Conservation (phyloP, 1,284 basidiomycete species). For the Thecaphora frezii region DNA sequence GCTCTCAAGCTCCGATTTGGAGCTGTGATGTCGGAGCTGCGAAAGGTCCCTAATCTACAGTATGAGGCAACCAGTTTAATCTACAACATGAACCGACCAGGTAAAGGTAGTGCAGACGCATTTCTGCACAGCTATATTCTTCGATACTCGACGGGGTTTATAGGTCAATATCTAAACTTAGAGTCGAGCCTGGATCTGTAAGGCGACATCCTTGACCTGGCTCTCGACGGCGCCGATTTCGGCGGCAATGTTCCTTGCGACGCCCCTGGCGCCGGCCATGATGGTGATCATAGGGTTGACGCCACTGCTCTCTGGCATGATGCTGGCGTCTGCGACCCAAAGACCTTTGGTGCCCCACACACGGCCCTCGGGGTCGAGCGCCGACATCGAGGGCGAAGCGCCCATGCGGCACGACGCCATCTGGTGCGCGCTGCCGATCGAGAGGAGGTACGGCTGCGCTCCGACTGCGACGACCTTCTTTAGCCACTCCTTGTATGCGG, state of each 20-base stretch:
- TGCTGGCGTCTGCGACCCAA: slow-evolving; percentile 62
- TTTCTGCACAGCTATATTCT: too few species aligned
- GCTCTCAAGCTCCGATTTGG: too few species aligned
- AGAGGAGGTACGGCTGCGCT: slow-evolving; percentile 25
- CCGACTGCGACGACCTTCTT: slow-evolving; percentile 46
- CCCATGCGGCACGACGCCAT: slow-evolving; percentile 62
- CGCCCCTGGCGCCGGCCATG: slow-evolving; percentile 50
- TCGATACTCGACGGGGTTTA: too few species aligned
- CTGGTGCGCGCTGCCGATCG: slow-evolving; percentile 54
- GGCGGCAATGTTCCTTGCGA: slow-evolving; percentile 52
- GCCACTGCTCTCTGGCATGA: slow-evolving; percentile 61
- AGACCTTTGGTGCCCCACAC: slow-evolving; percentile 61
- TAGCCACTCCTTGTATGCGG: slow-evolving; percentile 51
- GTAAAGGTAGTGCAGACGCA: too few species aligned
- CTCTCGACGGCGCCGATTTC: slow-evolving; percentile 45
- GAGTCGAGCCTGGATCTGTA: too few species aligned
- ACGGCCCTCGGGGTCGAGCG: slow-evolving; percentile 60
- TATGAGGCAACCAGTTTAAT: too few species aligned
- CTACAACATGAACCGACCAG: too few species aligned
- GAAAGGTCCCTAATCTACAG: too few species aligned
- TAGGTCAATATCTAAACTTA: too few species aligned
- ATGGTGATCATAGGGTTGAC: slow-evolving; percentile 63
- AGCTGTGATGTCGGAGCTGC: too few species aligned
- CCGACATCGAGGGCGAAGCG: slow-evolving; percentile 52
- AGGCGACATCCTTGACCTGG: too few species aligned